Conservation (phyloP, 2,329 filamentous ascomycete species). For the Colletotrichum coccodes region DNA sequence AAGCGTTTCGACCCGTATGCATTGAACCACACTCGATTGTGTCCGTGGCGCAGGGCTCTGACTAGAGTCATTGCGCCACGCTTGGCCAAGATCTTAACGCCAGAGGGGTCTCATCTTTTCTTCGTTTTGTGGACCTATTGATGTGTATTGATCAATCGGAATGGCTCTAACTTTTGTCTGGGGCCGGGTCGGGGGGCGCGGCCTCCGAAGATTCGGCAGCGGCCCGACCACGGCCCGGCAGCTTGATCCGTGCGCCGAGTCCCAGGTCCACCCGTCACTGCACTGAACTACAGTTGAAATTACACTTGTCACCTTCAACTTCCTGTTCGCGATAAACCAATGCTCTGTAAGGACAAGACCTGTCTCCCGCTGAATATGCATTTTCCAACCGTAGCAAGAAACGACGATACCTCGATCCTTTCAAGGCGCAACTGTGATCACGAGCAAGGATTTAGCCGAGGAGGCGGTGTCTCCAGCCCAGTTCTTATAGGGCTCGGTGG, state of each 20-base stretch:
- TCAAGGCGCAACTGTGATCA: too few species aligned
- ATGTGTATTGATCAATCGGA: background rate
- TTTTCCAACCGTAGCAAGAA: too few species aligned
- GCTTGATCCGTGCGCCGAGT: background rate
- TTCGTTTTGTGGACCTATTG: constrained; percentile 2
- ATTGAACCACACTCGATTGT: constrained; percentile 9
- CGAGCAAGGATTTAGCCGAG: too few species aligned
- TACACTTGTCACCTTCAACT: too few species aligned
- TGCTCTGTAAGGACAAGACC: too few species aligned
- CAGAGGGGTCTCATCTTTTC: constrained; percentile 6
- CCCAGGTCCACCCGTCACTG: background rate
- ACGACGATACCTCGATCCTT: too few species aligned
- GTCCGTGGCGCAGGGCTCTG: constrained; percentile 17
- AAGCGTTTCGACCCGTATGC: constrained; percentile 6
- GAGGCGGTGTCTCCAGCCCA: too few species aligned
- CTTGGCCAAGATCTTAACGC: constrained; percentile 10
- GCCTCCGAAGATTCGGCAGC: constrained; percentile 1
- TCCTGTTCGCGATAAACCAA: too few species aligned
- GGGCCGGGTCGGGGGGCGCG: constrained; percentile 19
- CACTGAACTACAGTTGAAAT: too few species aligned
- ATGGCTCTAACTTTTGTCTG: background rate
- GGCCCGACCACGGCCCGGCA: background rate
- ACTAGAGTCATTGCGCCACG: constrained; percentile 21
- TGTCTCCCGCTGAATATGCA: too few species aligned
- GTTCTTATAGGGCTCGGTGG: too few species aligned